These are phyloP conservation scores for Cucumis hystrix DNA, from an alignment of 306 rosid species.

Conservation along the genomic window DNA sequence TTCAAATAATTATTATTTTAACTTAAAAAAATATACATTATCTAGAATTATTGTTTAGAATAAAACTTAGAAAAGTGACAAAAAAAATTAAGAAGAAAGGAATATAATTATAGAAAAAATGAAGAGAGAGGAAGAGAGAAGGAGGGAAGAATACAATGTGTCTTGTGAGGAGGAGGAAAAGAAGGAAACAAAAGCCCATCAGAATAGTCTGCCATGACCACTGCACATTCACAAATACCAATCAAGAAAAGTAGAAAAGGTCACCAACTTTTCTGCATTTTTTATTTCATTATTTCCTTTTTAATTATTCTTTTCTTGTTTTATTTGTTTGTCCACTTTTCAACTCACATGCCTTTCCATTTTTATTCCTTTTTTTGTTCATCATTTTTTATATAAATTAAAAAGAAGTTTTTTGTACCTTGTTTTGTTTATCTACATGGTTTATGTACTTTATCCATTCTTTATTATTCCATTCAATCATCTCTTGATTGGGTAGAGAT, in stretches of 20 bases:
- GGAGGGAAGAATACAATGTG: slow-evolving; percentile 42
- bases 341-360: background rate
- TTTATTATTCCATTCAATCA: background rate
- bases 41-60: too few species aligned
- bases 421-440: background rate
- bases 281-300: too few species aligned
- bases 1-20: too few species aligned
- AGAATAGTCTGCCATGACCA: slow-evolving; percentile 97
- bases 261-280: background rate
- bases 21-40: too few species aligned
- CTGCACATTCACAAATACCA: slow-evolving; percentile 29
- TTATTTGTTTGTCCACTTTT: background rate
- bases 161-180: slow-evolving; percentile 57
- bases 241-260: background rate
- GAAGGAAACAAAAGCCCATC: slow-evolving; percentile 82
- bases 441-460: background rate
- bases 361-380: background rate
- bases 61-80: too few species aligned
- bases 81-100: too few species aligned
- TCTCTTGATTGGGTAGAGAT: background rate
- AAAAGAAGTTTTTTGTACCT: too few species aligned
- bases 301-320: too few species aligned
- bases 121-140: background rate
- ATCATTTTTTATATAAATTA: too few species aligned
- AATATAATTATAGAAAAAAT: background rate